Evolutionary conservation across 1,284 basidiomycete genomes (phyloP).

Genomic region (Cutaneotrichosporon mucoides): DNA sequence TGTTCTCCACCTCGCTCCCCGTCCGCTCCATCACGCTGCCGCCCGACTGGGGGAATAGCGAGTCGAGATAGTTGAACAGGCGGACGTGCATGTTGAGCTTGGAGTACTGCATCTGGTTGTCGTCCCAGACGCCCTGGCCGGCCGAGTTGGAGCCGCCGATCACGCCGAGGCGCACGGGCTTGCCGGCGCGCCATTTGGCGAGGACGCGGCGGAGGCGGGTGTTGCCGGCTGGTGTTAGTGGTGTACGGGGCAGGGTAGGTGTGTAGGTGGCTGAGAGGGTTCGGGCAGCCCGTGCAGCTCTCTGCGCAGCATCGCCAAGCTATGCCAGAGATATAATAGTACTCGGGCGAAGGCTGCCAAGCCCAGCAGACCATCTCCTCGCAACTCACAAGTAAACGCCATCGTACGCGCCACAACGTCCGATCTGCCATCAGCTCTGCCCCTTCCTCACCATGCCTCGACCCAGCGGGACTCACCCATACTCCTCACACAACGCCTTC

Average conservation of each 20-base stretch:
- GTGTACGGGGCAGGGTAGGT: too few species aligned
- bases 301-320: too few species aligned
- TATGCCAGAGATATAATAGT: too few species aligned
- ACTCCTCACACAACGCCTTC: neutral
- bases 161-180: slow-evolving; percentile 23
- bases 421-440: neutral
- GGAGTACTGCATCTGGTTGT: slow-evolving; percentile 15
- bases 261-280: too few species aligned
- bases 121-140: slow-evolving; percentile 25
- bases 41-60: slow-evolving; percentile 27
- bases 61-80: slow-evolving; percentile 38
- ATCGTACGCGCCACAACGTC: slow-evolving; percentile 12
- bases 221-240: slow-evolving; percentile 12
- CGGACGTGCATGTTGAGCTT: slow-evolving; percentile 31
- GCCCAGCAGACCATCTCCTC: too few species aligned
- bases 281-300: too few species aligned
- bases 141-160: slow-evolving; percentile 33
- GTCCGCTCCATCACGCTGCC: slow-evolving; percentile 5
- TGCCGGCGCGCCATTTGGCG: slow-evolving; percentile 19
- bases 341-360: too few species aligned
- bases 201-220: slow-evolving; percentile 21
- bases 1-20: slow-evolving; percentile 12
- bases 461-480: neutral
- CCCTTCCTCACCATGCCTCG: neutral
- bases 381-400: slow-evolving; percentile 2